Conservation (phyloP, 1,284 basidiomycete species). For the Agaricales sp. region DNA sequence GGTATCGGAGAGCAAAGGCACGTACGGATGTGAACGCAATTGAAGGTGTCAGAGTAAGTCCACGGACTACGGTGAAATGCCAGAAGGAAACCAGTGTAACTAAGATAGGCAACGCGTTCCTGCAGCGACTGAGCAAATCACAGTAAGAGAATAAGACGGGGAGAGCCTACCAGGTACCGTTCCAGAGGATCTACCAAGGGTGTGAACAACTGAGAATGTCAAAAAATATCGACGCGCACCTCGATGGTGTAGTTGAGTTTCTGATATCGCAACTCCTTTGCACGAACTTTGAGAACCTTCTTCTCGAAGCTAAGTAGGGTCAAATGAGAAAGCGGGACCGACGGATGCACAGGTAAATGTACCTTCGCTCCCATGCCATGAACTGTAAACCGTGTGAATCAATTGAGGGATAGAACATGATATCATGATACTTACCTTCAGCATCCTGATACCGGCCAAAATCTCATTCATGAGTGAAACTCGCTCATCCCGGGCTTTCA, state of each 20-base stretch:
- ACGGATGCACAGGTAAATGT: neutral
- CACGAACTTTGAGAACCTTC: constrained; percentile 63
- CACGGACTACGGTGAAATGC: constrained; percentile 71
- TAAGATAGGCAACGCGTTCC: constrained; percentile 66
- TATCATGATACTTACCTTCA: constrained; percentile 47
- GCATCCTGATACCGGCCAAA: constrained; percentile 85
- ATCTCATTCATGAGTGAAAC: constrained; percentile 92
- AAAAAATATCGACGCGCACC: constrained; percentile 23
- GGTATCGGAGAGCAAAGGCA: no score
- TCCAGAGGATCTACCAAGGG: constrained; percentile 48
- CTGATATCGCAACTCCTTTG: constrained; percentile 76
- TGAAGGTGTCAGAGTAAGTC: constrained; percentile 67
- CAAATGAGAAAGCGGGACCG: neutral
- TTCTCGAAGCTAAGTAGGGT: constrained; percentile 51
- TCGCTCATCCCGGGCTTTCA: constrained; percentile 87
- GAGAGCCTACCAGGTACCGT: constrained; percentile 63
- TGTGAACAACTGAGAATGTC: neutral
- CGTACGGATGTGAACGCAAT: constrained; percentile 78
- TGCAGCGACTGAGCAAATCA: constrained; percentile 21
- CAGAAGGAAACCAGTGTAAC: constrained; percentile 75
- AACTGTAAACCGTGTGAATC: constrained; percentile 35
- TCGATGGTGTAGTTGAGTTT: constrained; percentile 83
- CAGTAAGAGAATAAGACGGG: constrained; percentile 1
- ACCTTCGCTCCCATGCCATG: constrained; percentile 86
- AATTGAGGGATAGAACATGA: neutral